Evolutionary conservation across 2,329 filamentous ascomycete genomes (phyloP), one percentile per base, ranked within the genome.

Genomic region (Chalaropsis ovoidea): DNA sequence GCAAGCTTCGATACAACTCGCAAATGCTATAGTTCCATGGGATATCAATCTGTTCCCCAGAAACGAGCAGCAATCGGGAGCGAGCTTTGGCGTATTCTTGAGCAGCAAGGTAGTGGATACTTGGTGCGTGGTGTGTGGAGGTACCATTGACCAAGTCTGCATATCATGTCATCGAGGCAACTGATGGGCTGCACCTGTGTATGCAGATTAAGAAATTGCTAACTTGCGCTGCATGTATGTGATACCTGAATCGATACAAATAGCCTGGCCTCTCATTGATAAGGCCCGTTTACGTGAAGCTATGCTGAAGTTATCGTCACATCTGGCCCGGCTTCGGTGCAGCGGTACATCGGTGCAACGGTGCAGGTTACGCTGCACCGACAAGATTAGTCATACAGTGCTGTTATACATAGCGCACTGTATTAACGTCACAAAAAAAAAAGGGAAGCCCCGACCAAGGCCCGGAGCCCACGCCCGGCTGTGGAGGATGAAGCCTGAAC

Each of bases 371-470:
- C 15, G 3, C 15, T 47, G 43, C 4, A 19, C 15, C 15, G 27
- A 13, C 8, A 17, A 17, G 52, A 58, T 58, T 58, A 58, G 52
- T 58, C 52, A 58, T 39, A 58, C 52, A 58, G 52, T 58, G 27
- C 17, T 0, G 1, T n/a, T 17, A 2, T 0, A 4, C 17, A 1
- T 0, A 8, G 6, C 17, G 27, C 52, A 58, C 52, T 58, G 52
- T 35, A 1, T 7, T 17, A 31, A 35, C 27, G 24, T 35, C 52
- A 19, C 27, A 7, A 17, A 6, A 7, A 31, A 35, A n/a, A 31
- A 56, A 39, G 24, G 22, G 13, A n/a, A 17, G 17, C 15, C 15
- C 5, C 52, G 27, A 22, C n/a, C 24, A 58, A 58, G 24, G 8
- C 24, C 52, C 52, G 52, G 52, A 35, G 22, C 42, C 42, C 52